Base-by-base conservation (phyloP, 257 asterid species). In the Solanum chilense region DNA sequence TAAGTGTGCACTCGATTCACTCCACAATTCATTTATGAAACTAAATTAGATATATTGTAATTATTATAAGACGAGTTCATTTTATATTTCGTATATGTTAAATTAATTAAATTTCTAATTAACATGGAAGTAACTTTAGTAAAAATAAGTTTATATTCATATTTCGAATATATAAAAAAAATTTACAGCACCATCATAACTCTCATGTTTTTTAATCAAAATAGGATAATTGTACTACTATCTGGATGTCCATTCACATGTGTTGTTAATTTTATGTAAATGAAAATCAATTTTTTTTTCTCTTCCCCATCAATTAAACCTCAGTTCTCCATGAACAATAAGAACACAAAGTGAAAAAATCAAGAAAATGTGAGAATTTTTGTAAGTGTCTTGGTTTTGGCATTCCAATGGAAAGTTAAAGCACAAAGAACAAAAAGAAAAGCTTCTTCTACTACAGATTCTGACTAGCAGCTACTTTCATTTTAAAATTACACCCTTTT, bases 351-450 rank as follows among this genome's bases (percentile, higher is more conserved):
- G 77, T 47, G 62, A 68, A 66, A 68, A 68, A 14, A 41, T 86
- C 78, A 41, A 60, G 75, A 77, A 75, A 88, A 78, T 83, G 82
- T 29, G 66, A 64, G 11, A 42, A 5, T 37, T 31, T 47, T 42
- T 74, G 37, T 1, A 85, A 88, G 49, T 49, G 76, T 83, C 81
- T 83, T 68, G 85, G 73, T 80, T 87, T 89, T 83, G 87, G 88
- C 93, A 87, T 90, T 76, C 83, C 85, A 87, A 89, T 87, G 92
- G 77, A 88, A 91, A 89, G 87, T 56, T 45, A 86, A 91, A 93
- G 89, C 80, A 76, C 89, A 85, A 90, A 86, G 89, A 91, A 92
- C 93, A 91, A 95, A 93, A 92, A 88, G 90, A 89, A 91, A 91
- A 89, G 86, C 87, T 86, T 85, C 89, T 90, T 25, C 66, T 78